Conservation (phyloP, 1,284 basidiomycete species). For the Mycena sp. region DNA sequence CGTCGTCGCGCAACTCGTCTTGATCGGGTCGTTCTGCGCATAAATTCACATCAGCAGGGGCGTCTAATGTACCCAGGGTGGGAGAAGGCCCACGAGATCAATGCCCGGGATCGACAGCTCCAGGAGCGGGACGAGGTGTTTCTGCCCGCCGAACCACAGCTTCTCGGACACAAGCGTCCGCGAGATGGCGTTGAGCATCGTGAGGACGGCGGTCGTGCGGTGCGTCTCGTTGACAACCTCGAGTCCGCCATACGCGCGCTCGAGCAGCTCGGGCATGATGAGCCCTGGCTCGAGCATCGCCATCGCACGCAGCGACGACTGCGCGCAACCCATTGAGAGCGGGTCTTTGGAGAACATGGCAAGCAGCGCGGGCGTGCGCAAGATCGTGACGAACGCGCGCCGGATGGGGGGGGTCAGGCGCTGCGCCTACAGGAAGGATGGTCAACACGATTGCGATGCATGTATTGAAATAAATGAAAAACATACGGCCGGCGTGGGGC, state of each 20-base stretch:
- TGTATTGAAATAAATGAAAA: too few relatives aligned
- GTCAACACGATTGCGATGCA: background rate
- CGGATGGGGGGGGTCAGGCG: constrained; percentile 88
- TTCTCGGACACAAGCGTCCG: constrained; percentile 83
- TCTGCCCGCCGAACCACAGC: constrained; percentile 88
- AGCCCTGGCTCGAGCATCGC: constrained; percentile 87
- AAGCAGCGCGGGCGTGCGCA: constrained; percentile 90
- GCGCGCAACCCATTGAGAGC: constrained; percentile 72
- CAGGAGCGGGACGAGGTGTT: constrained; percentile 88
- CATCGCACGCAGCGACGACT: constrained; percentile 77
- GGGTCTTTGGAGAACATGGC: constrained; percentile 96
- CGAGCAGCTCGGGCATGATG: constrained; percentile 93
- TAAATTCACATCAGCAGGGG: too few relatives aligned
- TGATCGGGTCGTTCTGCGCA: constrained; percentile 50
- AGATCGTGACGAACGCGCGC: constrained; percentile 81
- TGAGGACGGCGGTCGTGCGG: constrained; percentile 90
- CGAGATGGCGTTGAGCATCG: constrained; percentile 85
- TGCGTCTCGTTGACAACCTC: constrained; percentile 97
- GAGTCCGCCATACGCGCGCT: constrained; percentile 90
- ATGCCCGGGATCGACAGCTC: constrained; percentile 94
- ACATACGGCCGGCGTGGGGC: constrained; percentile 83
- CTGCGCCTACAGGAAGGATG: constrained; percentile 56
- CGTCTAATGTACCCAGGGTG: too few relatives aligned
- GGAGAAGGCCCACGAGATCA: constrained; percentile 64
- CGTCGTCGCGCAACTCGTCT: constrained; percentile 29